Evolutionary conservation across 1,284 basidiomycete genomes (phyloP).

Genomic region (Moesziomyces sp.): DNA sequence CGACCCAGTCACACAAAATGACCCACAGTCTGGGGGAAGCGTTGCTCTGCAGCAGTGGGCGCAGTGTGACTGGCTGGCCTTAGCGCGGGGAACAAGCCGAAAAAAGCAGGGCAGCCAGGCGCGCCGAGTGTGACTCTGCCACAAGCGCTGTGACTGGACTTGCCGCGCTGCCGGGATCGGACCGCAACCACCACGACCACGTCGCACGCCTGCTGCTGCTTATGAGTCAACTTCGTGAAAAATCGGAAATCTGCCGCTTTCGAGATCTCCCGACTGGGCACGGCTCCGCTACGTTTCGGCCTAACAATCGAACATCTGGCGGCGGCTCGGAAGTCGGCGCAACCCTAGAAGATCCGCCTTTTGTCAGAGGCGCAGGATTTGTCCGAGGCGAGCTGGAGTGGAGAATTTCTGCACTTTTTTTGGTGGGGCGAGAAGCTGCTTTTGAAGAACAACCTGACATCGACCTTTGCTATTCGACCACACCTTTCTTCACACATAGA

Average conservation of each 20-base stretch:
- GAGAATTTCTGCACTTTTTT: constrained; percentile 6
- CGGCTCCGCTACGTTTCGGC: background rate
- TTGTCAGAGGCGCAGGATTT: background rate
- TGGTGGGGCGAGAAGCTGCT: background rate
- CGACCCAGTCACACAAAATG: background rate
- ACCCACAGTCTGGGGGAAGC: constrained; percentile 7
- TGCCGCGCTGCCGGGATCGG: constrained; percentile 6
- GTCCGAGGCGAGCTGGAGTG: too few relatives aligned
- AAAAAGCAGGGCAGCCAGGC: background rate
- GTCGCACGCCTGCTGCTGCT: background rate
- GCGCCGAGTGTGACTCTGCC: constrained; percentile 1
- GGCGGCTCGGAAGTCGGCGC: constrained; percentile 21
- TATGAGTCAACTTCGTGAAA: constrained; percentile 48
- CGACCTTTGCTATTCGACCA: background rate
- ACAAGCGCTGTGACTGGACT: background rate
- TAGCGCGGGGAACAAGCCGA: constrained; percentile 11
- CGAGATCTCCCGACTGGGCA: constrained; percentile 14
- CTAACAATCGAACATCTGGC: background rate
- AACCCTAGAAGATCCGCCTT: background rate
- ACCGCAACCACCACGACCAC: constrained; percentile 2
- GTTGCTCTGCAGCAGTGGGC: too few relatives aligned
- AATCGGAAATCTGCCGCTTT: constrained; percentile 24
- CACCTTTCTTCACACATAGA: background rate
- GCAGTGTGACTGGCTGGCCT: constrained; percentile 1
- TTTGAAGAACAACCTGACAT: constrained; percentile 1